Evolutionary conservation across 148 eudicot species (phyloP), one percentile per base, ranked within the genome.

Genomic region (Pouteria glomerata): DNA sequence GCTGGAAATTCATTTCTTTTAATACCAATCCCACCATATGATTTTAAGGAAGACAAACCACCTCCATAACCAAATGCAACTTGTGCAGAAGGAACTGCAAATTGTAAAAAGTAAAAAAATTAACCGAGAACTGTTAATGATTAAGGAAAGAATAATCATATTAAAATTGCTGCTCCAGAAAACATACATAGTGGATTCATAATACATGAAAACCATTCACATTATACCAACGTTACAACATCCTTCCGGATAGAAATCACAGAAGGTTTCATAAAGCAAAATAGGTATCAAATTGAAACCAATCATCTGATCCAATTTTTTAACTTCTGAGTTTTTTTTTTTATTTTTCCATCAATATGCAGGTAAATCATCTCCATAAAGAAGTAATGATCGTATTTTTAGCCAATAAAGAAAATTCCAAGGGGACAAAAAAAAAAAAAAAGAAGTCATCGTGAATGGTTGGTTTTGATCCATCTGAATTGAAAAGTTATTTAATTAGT

Each of bases 41-140:
- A 78, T 58, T 64, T 81, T 30, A 78, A 4, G 31, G 86, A 53
- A 42, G 74, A 64, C 16, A 88, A 72, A 65, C 82, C 67, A 71
- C 81, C 82, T 62, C 82, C 87, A 30, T 68, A 59, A 35, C 95
- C 95, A 71, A 89, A 94, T 64, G 96, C 86, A 79, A 87, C 90
- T 74, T 73, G 82, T 21, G 68, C 16, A 65, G 79, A 78, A 35
- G 74, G 78, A 39, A 52, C 90, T 86, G 85, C 82, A 80, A 60
- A 74, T 63, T 44, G 64, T 47, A 68, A 52, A 77, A 48, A 23
- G 66, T 55, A 31, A 70, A 19, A n/a, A 74, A 52, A 62, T 37
- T 52, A 34, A 56, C n/a, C 24, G 1, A n/a, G 14, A 35, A 66
- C 48, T 58, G 2, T 14, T n/a, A 35, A 52, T 19, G 11, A 12